Base-by-base conservation (phyloP, 179 eudicot genomes). In the Nepenthes alata region DNA sequence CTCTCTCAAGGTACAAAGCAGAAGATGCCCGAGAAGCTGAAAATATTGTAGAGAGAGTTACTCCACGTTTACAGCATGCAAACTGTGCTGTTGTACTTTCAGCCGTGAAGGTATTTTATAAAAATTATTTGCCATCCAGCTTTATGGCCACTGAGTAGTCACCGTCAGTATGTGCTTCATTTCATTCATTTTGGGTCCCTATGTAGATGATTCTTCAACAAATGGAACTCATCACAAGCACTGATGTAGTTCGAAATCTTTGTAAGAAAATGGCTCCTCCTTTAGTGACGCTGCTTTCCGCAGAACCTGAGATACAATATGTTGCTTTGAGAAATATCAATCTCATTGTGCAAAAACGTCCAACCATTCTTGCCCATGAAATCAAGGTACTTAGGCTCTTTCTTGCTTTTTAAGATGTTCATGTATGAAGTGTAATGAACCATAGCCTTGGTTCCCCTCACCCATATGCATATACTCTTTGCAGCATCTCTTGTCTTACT, bases 251-350 rank as follows among this genome's bases (percentile, higher is more conserved):
- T 61, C 78, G 99, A 55, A 94, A 89, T 74, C 94, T 87, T 69
- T 93, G 95, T 78, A 93, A 93, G 82, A 93, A 93, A 80, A 93
- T 93, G 98, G 98, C 98, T 57, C 98, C 98, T 62, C 98, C 98
- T 47, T 94, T 93, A 73, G 98, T 93, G 56, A 93, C 98, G 35
- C 85, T 94, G 70, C 91, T 94, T 51, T 94, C 99, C 56, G 99
- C 99, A 65, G 99, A 94, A 73, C 97, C 99, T 64, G 99, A 94
- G 82, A 94, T 94, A 74, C 99, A 93, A 53, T 94, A 94, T 74
- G 99, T 94, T 75, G 99, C 99, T 9, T 71, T 94, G 47, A 83
- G 99, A 55, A 93, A 93, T 62, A 93, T 93, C 70, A 93, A 90
- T 78, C 89, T 93, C 37, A 93, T 93, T 59, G 99, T 93, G 69